Conservation (phyloP, 148 eudicot species). For the Linanthus parryae region DNA sequence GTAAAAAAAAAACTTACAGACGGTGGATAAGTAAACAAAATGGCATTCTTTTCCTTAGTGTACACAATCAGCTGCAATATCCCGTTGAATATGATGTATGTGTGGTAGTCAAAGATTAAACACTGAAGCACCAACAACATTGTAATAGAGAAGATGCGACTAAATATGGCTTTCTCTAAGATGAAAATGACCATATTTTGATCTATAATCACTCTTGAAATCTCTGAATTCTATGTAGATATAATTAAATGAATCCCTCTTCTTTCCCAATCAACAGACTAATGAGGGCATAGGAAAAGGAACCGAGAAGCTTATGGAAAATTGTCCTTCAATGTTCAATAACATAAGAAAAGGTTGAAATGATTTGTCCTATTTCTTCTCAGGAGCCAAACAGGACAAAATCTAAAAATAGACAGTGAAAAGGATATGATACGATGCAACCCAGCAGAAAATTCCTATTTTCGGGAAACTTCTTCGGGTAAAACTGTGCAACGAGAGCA, state of each 20-base stretch:
- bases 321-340: neutral
- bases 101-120: constrained; percentile 71
- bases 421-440: constrained; percentile 88
- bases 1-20: constrained; percentile 84
- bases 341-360: neutral
- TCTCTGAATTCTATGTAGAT: no score
- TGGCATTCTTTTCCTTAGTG: constrained; percentile 84
- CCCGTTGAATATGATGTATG: constrained; percentile 65
- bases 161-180: no score
- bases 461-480: constrained; percentile 82
- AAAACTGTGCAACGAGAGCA: constrained; percentile 85
- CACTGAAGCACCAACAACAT: constrained; percentile 4
- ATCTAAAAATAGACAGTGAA: constrained; percentile 7
- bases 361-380: neutral
- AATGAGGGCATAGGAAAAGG: neutral
- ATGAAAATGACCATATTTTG: no score
- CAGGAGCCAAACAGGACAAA: neutral
- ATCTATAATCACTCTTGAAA: no score
- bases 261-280: neutral
- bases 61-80: constrained; percentile 76
- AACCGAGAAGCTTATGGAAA: neutral
- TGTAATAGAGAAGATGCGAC: neutral
- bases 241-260: no score
- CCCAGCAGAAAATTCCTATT: constrained; percentile 57
- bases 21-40: constrained; percentile 88